Evolutionary conservation across 2,329 filamentous ascomycete genomes (phyloP).

Genomic region (Alternaria burnsii): DNA sequence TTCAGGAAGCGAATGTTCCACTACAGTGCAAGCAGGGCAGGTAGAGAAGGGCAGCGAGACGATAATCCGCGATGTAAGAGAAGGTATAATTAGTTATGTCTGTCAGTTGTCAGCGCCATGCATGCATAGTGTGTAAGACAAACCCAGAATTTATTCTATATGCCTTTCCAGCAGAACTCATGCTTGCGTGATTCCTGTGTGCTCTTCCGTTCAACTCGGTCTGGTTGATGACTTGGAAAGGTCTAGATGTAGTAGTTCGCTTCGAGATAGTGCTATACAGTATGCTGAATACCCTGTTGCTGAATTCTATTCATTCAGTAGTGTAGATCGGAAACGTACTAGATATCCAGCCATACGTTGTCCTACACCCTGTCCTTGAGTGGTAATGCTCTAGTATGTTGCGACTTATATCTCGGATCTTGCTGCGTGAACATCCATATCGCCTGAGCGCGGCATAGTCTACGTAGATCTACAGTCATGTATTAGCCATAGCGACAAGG

Average conservation of each 20-base stretch:
- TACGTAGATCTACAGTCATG: not conserved
- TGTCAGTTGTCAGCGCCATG: conserved; percentile 12
- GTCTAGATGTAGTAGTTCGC: not conserved
- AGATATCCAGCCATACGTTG: not conserved
- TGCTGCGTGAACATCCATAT: not conserved
- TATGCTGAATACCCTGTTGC: not conserved
- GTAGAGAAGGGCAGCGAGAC: conserved; percentile 23
- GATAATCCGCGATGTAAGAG: conserved; percentile 16
- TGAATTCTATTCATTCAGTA: not conserved
- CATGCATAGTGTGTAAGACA: not conserved
- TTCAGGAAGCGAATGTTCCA: conserved; percentile 20
- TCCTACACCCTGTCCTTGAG: too few relatives aligned
- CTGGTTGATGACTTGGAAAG: not conserved
- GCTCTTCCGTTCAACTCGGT: not conserved
- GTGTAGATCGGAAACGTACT: not conserved
- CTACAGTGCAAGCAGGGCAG: conserved; percentile 23
- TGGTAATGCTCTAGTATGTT: not conserved
- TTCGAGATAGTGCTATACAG: not conserved
- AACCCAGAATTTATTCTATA: not conserved
- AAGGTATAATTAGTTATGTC: not conserved
- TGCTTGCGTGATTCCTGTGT: not conserved
- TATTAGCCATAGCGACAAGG: not conserved
- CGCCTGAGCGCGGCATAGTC: not conserved
- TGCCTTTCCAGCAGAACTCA: not conserved
- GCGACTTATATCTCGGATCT: not conserved